phyloP scores from a whole-genome alignment of 73 alveolate species.

The Stentor roeselii region DNA sequence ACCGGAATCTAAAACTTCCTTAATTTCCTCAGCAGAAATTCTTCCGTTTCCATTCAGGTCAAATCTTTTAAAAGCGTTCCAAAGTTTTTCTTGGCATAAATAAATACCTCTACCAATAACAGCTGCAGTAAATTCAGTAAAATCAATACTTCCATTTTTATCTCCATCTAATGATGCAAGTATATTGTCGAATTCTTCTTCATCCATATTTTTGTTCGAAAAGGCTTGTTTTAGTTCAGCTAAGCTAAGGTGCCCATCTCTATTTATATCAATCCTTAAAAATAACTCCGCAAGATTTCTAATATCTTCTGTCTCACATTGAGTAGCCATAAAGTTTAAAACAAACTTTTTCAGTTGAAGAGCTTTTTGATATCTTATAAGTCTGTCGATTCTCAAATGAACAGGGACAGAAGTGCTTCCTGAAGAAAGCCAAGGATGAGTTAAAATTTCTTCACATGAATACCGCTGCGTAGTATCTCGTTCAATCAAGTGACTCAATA shows the following conservation, averaged over 20 bases:
- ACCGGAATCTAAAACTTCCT: conserved; percentile 40
- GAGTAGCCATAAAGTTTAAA: neutral
- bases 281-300: neutral
- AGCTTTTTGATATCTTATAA: neutral
- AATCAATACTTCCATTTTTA: conserved; percentile 54
- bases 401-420: neutral
- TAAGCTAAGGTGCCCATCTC: neutral
- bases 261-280: neutral
- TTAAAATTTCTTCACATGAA: conserved; percentile 46
- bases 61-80: conserved; percentile 56
- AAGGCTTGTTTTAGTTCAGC: neutral
- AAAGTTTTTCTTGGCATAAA: conserved; percentile 56
- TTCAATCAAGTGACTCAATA: conserved; percentile 47
- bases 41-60: conserved; percentile 42
- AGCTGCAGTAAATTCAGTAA: conserved; percentile 73
- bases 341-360: neutral
- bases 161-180: conserved; percentile 39
- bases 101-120: conserved; percentile 54
- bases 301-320: neutral
- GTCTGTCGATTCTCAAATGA: neutral
- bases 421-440: conserved; percentile 30
- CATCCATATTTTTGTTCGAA: no score
- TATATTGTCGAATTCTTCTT: neutral
- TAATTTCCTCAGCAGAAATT: conserved; percentile 44
- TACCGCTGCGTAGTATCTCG: conserved; percentile 50